Evolutionary conservation across 2,329 filamentous ascomycete genomes (phyloP).

Genomic region (Venturia aucupariae): DNA sequence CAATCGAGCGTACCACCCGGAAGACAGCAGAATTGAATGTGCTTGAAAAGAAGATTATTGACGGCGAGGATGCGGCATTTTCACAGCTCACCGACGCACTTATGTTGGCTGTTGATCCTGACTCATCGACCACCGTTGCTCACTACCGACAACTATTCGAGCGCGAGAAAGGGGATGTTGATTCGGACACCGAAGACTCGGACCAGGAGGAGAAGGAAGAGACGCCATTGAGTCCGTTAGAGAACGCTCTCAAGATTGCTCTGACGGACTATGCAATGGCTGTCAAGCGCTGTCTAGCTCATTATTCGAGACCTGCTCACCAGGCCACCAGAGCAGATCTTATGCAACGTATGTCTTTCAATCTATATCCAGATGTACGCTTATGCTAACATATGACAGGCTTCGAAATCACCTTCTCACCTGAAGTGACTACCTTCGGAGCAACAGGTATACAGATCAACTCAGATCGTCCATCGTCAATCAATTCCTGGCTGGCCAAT

Average conservation of each 20-base stretch:
- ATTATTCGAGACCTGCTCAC: conserved; percentile 56
- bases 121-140: conserved; percentile 66
- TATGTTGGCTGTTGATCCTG: conserved; percentile 63
- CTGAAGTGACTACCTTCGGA: conserved; percentile 34
- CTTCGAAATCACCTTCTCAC: conserved; percentile 37
- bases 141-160: conserved; percentile 64
- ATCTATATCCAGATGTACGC: background rate
- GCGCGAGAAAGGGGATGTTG: conserved; percentile 19
- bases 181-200: conserved; percentile 33
- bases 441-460: conserved; percentile 22
- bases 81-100: conserved; percentile 66
- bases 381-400: conserved; percentile 24
- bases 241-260: conserved; percentile 74
- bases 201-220: conserved; percentile 37
- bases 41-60: conserved; percentile 63
- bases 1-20: conserved; percentile 77
- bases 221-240: conserved; percentile 44
- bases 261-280: conserved; percentile 83
- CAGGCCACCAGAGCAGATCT: conserved; percentile 53
- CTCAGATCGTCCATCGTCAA: conserved; percentile 27
- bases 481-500: conserved; percentile 16
- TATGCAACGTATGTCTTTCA: conserved; percentile 48
- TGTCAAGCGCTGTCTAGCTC: conserved; percentile 69
- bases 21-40: conserved; percentile 79
- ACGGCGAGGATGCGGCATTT: conserved; percentile 62